Evolutionary conservation across 345 rosid genomes (phyloP).

Genomic region (Bretschneidera sinensis): DNA sequence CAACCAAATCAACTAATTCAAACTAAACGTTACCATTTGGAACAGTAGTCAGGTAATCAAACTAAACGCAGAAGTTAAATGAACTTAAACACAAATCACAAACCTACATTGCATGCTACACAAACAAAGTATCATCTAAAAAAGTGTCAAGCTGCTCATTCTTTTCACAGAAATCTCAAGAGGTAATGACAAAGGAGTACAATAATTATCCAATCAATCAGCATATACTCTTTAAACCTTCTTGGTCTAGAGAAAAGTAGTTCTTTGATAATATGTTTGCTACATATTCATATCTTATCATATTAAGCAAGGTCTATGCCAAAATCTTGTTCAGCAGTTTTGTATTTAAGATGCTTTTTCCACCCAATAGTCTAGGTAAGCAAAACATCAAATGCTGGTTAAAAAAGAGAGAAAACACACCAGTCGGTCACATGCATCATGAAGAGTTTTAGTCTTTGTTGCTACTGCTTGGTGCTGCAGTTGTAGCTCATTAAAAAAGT

Average conservation of each 20-base stretch:
- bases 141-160: too few relatives aligned
- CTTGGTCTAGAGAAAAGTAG: not conserved
- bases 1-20: too few relatives aligned
- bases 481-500: slow-evolving; percentile 74
- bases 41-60: not conserved
- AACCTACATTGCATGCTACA: slow-evolving; percentile 4
- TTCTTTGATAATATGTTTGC: too few relatives aligned
- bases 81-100: not conserved
- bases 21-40: not conserved
- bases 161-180: not conserved
- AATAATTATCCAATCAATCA: not conserved
- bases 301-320: too few relatives aligned
- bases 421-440: slow-evolving; percentile 95
- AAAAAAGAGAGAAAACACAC: slow-evolving; percentile 35
- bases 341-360: too few relatives aligned
- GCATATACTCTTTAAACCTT: too few relatives aligned
- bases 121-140: not conserved
- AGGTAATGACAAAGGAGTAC: not conserved
- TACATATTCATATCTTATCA: not conserved
- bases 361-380: too few relatives aligned
- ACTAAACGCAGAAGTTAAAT: not conserved
- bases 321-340: too few relatives aligned
- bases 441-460: slow-evolving; percentile 98
- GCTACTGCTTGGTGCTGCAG: slow-evolving; percentile 92
- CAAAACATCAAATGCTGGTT: slow-evolving; percentile 9